These are phyloP conservation scores for Aspergillus chevalieri DNA, from an alignment of 2,329 filamentous ascomycete species.

Conservation along the genomic window DNA sequence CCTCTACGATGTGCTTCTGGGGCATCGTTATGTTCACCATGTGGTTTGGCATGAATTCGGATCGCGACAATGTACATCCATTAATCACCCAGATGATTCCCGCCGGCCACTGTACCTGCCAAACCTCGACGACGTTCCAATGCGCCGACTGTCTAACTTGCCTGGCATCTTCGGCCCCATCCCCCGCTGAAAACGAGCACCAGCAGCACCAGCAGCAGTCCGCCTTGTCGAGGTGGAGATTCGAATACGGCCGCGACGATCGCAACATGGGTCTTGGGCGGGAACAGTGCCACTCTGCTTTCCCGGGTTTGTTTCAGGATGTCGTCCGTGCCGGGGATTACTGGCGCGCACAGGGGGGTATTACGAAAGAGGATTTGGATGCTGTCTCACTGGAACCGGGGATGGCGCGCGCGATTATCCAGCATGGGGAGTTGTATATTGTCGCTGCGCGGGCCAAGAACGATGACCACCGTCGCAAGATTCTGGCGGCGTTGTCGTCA, in stretches of 20 bases:
- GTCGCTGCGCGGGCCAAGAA: slow-evolving; percentile 17
- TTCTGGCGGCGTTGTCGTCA: slow-evolving; percentile 33
- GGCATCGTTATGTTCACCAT: neutral
- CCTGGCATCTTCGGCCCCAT: neutral
- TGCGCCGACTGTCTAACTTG: slow-evolving; percentile 13
- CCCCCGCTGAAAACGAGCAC: neutral
- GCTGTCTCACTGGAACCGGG: slow-evolving; percentile 15
- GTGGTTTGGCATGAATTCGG: slow-evolving; percentile 18
- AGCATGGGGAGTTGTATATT: slow-evolving; percentile 21
- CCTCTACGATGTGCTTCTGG: neutral
- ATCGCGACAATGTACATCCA: slow-evolving; percentile 16
- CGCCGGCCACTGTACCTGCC: slow-evolving; percentile 19
- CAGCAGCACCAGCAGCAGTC: neutral
- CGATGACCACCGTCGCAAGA: slow-evolving; percentile 20
- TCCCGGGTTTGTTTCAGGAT: slow-evolving; percentile 24
- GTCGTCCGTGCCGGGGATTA: slow-evolving; percentile 14
- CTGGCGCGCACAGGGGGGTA: slow-evolving; percentile 12
- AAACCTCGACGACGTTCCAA: slow-evolving; percentile 15
- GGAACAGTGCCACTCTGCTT: slow-evolving; percentile 17
- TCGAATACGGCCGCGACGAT: slow-evolving; percentile 17
- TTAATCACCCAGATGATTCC: slow-evolving; percentile 21
- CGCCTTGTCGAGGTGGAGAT: slow-evolving; percentile 6
- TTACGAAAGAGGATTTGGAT: slow-evolving; percentile 14
- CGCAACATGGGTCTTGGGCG: slow-evolving; percentile 15
- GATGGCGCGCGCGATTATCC: slow-evolving; percentile 22